These are phyloP conservation scores for Cladobotryum protrusum DNA, from an alignment of 2,329 filamentous ascomycete species.

Conservation along the genomic window DNA sequence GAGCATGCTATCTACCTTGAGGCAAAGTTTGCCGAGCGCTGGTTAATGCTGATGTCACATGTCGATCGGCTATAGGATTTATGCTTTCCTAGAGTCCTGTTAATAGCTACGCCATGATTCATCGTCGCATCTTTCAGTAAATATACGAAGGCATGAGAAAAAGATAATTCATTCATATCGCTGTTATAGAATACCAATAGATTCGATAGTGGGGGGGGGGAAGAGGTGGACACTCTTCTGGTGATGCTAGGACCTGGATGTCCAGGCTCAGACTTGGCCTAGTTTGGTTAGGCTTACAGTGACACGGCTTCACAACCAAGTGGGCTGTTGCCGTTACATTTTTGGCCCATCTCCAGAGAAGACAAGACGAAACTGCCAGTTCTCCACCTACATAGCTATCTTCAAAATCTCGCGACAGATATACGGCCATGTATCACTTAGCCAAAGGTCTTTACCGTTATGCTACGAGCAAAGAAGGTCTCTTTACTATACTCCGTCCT, in stretches of 20 bases:
- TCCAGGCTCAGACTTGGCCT: neutral
- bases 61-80: no score
- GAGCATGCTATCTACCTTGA: no score
- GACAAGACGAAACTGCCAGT: neutral
- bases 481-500: conserved; percentile 15
- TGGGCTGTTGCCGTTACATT: neutral
- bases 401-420: conserved; percentile 1
- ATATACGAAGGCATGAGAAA: no score
- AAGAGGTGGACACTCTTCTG: no score
- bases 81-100: no score
- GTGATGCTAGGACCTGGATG: neutral
- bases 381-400: neutral
- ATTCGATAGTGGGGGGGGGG: no score
- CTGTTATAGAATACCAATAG: neutral
- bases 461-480: conserved; percentile 94
- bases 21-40: no score
- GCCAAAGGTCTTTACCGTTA: conserved; percentile 91
- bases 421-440: conserved; percentile 76
- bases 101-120: no score
- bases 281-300: no score
- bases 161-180: no score
- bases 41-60: no score
- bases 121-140: no score
- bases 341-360: neutral
- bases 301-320: neutral